Conservation (phyloP, 306 rosid species). For the Quercus parvula region DNA sequence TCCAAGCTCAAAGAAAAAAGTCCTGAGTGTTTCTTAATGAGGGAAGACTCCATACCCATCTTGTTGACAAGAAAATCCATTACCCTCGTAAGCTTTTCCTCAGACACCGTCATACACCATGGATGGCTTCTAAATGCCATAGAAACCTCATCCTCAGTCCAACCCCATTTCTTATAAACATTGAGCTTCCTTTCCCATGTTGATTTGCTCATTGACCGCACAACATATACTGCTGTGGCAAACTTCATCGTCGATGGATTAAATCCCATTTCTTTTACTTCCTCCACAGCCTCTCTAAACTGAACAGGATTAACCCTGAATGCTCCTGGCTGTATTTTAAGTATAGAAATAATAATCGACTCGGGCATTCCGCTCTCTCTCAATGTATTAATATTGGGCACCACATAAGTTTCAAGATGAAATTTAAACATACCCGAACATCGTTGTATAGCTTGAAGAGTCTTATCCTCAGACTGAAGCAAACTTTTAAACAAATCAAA, state of each 20-base stretch:
- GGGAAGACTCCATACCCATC: constrained; percentile 34
- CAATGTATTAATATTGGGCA: background rate
- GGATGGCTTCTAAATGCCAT: constrained; percentile 32
- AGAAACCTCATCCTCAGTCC: constrained; percentile 27
- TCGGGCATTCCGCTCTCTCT: constrained; percentile 10
- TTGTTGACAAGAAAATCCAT: constrained; percentile 34
- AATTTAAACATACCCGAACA: background rate
- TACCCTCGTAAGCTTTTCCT: constrained; percentile 20
- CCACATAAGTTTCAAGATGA: background rate
- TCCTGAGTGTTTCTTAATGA: constrained; percentile 4
- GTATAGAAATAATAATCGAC: background rate
- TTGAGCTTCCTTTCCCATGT: constrained; percentile 30
- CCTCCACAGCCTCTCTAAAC: constrained; percentile 21
- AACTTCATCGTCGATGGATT: constrained; percentile 10
- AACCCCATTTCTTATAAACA: constrained; percentile 44
- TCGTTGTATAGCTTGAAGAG: background rate
- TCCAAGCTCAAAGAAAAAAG: constrained; percentile 28
- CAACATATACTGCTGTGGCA: constrained; percentile 17
- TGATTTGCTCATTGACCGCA: background rate
- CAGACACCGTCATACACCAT: constrained; percentile 33
- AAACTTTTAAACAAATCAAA: constrained; percentile 16
- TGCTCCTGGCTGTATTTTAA: constrained; percentile 7
- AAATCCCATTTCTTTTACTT: constrained; percentile 29
- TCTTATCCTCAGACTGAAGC: constrained; percentile 20
- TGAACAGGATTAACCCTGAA: background rate